phyloP scores from a whole-genome alignment of 2,329 filamentous ascomycete species.

The Sporothrix pseudoabietina region DNA sequence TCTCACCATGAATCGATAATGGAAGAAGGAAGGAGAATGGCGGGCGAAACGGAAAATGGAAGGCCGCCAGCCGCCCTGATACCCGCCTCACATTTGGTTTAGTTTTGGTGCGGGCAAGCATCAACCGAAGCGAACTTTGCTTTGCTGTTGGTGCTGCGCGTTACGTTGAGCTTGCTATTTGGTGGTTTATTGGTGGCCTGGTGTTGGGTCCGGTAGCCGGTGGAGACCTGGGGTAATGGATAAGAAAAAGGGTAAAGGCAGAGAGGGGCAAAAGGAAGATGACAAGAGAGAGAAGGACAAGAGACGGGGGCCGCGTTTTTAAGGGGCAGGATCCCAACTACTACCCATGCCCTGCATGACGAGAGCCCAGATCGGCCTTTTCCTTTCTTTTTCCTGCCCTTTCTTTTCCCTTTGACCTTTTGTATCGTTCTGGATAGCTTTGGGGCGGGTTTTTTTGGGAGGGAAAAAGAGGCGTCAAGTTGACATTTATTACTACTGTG shows the following conservation, averaged over 20 bases:
- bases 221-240: slow-evolving; percentile 27
- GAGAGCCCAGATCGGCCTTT: background rate
- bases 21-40: background rate
- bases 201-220: background rate
- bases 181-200: no score
- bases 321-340: background rate
- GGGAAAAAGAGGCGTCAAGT: background rate
- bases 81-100: slow-evolving; percentile 3
- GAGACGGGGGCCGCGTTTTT: slow-evolving; percentile 1
- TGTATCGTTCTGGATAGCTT: background rate
- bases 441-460: background rate
- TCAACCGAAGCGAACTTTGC: background rate
- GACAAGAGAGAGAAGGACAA: background rate
- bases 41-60: slow-evolving; percentile 8
- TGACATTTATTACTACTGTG: background rate
- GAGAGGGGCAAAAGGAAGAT: background rate
- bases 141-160: background rate
- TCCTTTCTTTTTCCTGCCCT: background rate
- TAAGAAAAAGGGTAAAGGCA: background rate
- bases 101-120: background rate
- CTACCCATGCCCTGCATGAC: background rate
- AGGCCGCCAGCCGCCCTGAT: background rate
- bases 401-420: background rate
- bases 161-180: background rate
- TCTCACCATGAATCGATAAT: background rate